A percentile compares a stretch with the other conserved stretches of the same genome.
Evolutionary conservation across 2,329 filamentous ascomycete genomes (phyloP).

Genomic region (Pseudogymnoascus pannorum): DNA sequence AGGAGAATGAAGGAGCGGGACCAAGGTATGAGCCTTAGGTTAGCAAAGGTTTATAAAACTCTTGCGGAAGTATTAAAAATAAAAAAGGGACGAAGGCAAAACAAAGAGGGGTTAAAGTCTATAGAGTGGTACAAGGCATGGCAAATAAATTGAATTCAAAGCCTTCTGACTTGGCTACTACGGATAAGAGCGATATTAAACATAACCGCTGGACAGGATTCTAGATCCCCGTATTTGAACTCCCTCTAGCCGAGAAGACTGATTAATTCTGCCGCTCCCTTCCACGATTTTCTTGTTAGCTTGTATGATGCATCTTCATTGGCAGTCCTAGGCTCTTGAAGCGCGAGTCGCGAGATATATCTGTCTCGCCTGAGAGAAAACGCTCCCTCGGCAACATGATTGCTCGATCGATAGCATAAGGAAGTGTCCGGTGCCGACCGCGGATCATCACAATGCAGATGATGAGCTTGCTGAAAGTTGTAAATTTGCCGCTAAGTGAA

Average conservation of each 20-base stretch:
- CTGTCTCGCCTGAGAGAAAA: background rate
- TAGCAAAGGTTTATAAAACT: too few relatives aligned
- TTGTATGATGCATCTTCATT: background rate
- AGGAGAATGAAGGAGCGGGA: too few relatives aligned
- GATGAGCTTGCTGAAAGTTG: conserved; percentile 52
- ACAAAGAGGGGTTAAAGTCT: background rate
- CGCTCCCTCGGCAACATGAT: conserved; percentile 34
- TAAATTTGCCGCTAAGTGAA: conserved; percentile 73
- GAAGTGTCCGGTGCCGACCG: conserved; percentile 45
- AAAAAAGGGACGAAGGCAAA: too few relatives aligned
- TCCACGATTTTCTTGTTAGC: background rate
- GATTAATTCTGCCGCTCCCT: background rate
- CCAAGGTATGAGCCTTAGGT: too few relatives aligned
- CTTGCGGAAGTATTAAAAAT: too few relatives aligned
- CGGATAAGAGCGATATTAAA: background rate
- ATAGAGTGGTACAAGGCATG: background rate
- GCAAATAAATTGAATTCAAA: background rate
- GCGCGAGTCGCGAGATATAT: background rate
- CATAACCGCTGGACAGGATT: background rate
- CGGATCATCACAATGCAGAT: conserved; percentile 47
- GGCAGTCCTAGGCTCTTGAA: background rate
- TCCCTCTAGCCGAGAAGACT: background rate
- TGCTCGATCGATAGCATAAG: conserved; percentile 46
- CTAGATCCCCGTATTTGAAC: background rate
- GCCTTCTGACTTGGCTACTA: background rate